Percentiles rank a stretch among this genome's conserved stretches.
These are phyloP conservation scores for Fusarium buxicola DNA, from an alignment of 2,329 filamentous ascomycete genomes.

Conservation along the genomic window DNA sequence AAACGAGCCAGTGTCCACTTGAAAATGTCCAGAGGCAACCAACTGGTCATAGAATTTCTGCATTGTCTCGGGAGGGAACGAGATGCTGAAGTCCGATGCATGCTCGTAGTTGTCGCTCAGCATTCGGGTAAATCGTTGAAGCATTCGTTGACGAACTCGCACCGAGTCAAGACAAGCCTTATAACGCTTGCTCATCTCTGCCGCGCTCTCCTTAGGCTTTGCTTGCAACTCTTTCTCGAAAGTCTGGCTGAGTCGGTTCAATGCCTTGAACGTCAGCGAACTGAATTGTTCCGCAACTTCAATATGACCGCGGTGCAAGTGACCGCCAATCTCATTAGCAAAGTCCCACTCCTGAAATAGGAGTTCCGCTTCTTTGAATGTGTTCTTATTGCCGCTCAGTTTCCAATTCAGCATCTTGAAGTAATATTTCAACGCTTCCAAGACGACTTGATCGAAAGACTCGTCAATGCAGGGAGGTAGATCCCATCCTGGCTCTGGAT, in stretches of 20 bases:
- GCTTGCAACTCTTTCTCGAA: constrained; percentile 92
- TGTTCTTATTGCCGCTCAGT: constrained; percentile 96
- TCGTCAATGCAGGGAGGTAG: constrained; percentile 96
- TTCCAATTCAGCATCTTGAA: constrained; percentile 99
- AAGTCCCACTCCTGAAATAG: constrained; percentile 98
- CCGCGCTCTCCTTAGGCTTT: constrained; percentile 82
- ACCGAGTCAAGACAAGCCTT: constrained; percentile 96
- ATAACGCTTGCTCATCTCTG: constrained; percentile 97
- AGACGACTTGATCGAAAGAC: constrained; percentile 89
- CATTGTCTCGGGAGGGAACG: constrained; percentile 73
- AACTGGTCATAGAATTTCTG: constrained; percentile 85
- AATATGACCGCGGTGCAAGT: constrained; percentile 92
- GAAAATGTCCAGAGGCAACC: constrained; percentile 85
- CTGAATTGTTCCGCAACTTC: constrained; percentile 98
- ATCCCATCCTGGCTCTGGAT: constrained; percentile 93
- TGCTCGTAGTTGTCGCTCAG: constrained; percentile 96
- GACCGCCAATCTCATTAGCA: constrained; percentile 90
- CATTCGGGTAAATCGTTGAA: constrained; percentile 94
- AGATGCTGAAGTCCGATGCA: constrained; percentile 92
- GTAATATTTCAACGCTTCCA: constrained; percentile 96
- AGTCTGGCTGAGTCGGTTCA: constrained; percentile 86
- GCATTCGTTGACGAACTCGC: constrained; percentile 92
- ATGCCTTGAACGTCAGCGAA: constrained; percentile 90
- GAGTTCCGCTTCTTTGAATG: constrained; percentile 98
- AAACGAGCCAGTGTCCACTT: constrained; percentile 77